Percentiles rank a stretch among this genome's conserved stretches.
Evolutionary conservation across 257 asterid species (phyloP).

Genomic region (Solanum tacnaense): DNA sequence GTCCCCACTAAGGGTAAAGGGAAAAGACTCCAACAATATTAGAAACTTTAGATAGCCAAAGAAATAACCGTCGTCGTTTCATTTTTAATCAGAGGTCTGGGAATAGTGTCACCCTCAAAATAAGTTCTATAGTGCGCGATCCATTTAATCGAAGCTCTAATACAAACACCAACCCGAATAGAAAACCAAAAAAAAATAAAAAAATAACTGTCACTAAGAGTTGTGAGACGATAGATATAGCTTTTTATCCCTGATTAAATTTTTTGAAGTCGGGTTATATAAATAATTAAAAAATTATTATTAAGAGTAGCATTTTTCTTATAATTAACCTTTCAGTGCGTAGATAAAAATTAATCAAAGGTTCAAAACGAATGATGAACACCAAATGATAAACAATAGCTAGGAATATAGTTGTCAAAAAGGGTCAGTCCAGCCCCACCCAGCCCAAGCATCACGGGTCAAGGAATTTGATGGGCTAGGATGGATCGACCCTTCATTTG

Average conservation of each 20-base stretch:
- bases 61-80: neutral
- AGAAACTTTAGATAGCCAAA: neutral
- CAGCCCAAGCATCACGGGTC: no score
- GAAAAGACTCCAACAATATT: neutral
- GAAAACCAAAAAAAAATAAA: neutral
- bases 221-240: neutral
- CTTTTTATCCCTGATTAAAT: neutral
- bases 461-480: no score
- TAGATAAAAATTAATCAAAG: neutral
- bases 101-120: no score
- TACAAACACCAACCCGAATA: no score
- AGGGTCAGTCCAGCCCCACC: no score
- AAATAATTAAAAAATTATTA: neutral
- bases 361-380: neutral
- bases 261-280: neutral
- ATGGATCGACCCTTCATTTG: no score
- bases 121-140: no score
- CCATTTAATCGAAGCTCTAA: no score
- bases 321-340: neutral
- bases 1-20: neutral
- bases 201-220: neutral
- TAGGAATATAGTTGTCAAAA: neutral
- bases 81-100: neutral
- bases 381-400: neutral
- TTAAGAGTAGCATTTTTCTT: neutral